Conservation (phyloP, 768 basidiomycete species). For the Boletellus sp. region DNA sequence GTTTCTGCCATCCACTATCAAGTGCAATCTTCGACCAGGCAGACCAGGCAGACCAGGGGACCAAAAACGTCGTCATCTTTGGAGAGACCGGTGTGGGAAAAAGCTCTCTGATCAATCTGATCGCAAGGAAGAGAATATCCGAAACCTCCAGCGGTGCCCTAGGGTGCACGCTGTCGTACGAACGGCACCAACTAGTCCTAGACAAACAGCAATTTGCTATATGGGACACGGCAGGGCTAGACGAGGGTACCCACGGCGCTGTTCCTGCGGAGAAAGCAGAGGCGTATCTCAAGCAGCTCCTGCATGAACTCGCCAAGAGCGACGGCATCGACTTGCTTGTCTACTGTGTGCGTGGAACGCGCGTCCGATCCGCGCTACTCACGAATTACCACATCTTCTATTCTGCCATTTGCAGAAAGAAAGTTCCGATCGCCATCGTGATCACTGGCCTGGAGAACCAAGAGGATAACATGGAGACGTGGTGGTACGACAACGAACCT, state of each 20-base stretch:
- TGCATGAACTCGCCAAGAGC: constrained; percentile 33
- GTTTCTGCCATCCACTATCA: background rate
- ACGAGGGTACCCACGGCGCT: constrained; percentile 26
- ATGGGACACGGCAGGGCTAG: constrained; percentile 36
- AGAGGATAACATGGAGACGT: constrained; percentile 30
- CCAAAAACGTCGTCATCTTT: constrained; percentile 38
- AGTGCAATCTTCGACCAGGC: background rate
- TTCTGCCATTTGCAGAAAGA: constrained; percentile 37
- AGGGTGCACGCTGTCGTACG: constrained; percentile 36
- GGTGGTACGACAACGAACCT: constrained; percentile 28
- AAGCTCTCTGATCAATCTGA: constrained; percentile 44
- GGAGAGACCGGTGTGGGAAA: constrained; percentile 43
- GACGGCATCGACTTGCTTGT: constrained; percentile 39
- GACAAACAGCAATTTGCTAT: constrained; percentile 16
- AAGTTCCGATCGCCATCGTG: constrained; percentile 39
- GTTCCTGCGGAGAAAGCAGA: constrained; percentile 31
- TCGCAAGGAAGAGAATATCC: constrained; percentile 27
- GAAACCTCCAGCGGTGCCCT: constrained; percentile 29
- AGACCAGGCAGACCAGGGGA: constrained; percentile 9
- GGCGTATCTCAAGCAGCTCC: constrained; percentile 31
- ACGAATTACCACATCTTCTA: constrained; percentile 40
- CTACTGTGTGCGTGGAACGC: constrained; percentile 39
- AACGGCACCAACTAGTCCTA: constrained; percentile 22
- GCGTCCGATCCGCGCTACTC: constrained; percentile 31
- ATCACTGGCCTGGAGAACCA: constrained; percentile 43